Evolutionary conservation across 805 yeast genomes (phyloP), one percentile per base, ranked within the genome.

Genomic region (Candida vartiovaarae): DNA sequence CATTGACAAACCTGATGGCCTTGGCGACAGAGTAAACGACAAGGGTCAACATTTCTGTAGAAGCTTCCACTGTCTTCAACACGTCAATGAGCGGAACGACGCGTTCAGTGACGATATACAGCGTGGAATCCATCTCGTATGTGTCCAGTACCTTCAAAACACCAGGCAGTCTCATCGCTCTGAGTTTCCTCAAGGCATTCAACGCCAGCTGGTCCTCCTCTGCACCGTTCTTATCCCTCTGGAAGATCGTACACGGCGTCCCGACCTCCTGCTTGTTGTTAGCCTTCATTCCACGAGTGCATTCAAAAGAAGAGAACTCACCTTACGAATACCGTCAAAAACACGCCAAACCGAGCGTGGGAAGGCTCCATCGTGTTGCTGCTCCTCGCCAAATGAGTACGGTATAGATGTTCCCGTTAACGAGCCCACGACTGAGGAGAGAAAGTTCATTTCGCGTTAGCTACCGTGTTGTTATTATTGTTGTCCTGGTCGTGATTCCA

Each of bases 111-210:
- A 87, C 70, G 24, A 86, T 68, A 50, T 80, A 76, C 9, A 82
- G 59, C 32, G 61, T 61, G 9, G 69, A 63, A 38, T 84, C 90
- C 43, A 67, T 71, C 57, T 83, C 88, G 36, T 77, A 68, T 15
- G 82, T 73, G 50, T 86, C 95, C 5, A 82, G 55, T 20, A 77
- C 70, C 34, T 71, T 66, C 39, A 86, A 63, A 8, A 85, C 72
- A 0, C 90, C 89, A 0, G 95, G 96, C 10, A 82, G 66, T 45
- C 79, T 72, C 53, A 85, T 66, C 23, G 76, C 67, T 56, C 80
- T 77, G 49, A 77, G 65, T 55, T 75, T 70, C 37, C 57, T 64
- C 11, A 65, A 60, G 43, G 71, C 66, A 55, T 75, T 78, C 40
- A 56, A 59, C 6, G 78, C 80, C 34, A 73, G 52, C 6, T 64